A percentile compares a stretch with the other conserved stretches of the same genome.
These are phyloP conservation scores for Metarhizium album DNA, from an alignment of 2,329 filamentous ascomycete genomes.

Conservation along the genomic window DNA sequence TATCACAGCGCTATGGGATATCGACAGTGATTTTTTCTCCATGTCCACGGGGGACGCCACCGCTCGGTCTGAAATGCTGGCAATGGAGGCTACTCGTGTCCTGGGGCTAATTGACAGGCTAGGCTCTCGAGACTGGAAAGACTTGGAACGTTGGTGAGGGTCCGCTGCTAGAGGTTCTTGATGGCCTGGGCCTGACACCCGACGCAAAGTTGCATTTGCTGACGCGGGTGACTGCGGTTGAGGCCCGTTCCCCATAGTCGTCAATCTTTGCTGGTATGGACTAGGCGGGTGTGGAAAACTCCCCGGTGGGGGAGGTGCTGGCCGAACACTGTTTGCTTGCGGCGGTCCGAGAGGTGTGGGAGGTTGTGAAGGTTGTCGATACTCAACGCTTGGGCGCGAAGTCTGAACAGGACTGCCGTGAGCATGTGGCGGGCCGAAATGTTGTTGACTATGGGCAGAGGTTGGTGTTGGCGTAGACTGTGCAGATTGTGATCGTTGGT, in stretches of 20 bases:
- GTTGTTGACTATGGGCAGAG: slow-evolving; percentile 48
- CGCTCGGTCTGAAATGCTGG: slow-evolving; percentile 28
- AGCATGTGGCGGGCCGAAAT: slow-evolving; percentile 37
- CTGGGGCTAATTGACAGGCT: slow-evolving; percentile 72
- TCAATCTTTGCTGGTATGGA: slow-evolving; percentile 45
- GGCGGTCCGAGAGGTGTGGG: slow-evolving; percentile 43
- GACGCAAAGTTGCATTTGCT: slow-evolving; percentile 13
- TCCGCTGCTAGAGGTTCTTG: slow-evolving; percentile 33
- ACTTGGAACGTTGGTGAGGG: slow-evolving; percentile 37
- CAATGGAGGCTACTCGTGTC: slow-evolving; percentile 48
- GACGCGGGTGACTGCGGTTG: slow-evolving; percentile 22
- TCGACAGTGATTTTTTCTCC: slow-evolving; percentile 15
- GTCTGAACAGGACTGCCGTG: slow-evolving; percentile 43
- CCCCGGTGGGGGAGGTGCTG: slow-evolving; percentile 31
- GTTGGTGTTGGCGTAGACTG: slow-evolving; percentile 52
- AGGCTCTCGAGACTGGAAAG: slow-evolving; percentile 53
- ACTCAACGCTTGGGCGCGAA: slow-evolving; percentile 30
- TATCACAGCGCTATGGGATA: slow-evolving; percentile 17
- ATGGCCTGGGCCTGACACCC: slow-evolving; percentile 26
- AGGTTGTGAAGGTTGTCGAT: slow-evolving; percentile 42
- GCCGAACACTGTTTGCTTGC: slow-evolving; percentile 21
- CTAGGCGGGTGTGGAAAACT: slow-evolving; percentile 41
- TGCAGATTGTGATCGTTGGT: slow-evolving; percentile 44
- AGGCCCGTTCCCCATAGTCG: slow-evolving; percentile 18
- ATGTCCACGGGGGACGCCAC: slow-evolving; percentile 13